These are phyloP conservation scores for Rostrohypoxylon terebratum DNA, from an alignment of 495 filamentous ascomycete genomes.

Conservation along the genomic window DNA sequence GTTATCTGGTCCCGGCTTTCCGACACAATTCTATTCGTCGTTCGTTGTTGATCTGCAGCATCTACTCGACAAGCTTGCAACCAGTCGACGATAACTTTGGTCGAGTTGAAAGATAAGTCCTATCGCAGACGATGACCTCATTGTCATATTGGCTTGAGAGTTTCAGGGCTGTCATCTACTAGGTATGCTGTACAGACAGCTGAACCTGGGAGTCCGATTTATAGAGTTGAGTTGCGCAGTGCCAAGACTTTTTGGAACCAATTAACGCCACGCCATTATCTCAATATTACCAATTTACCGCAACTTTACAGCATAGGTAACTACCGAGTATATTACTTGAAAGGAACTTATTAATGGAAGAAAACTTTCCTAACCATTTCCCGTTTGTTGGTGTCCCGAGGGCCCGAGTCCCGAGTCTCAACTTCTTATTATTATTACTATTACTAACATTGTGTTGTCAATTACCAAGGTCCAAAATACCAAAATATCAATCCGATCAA, in stretches of 20 bases:
- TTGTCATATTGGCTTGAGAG: background rate
- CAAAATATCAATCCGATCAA: background rate
- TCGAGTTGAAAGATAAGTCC: background rate
- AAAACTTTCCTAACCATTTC: background rate
- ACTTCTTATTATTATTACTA: no score
- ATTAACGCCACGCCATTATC: slow-evolving; percentile 20
- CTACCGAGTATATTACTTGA: background rate
- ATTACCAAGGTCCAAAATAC: background rate
- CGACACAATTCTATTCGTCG: slow-evolving; percentile 24
- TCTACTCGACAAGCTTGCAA: slow-evolving; percentile 20
- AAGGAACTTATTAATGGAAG: slow-evolving; percentile 4
- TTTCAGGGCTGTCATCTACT: slow-evolving; percentile 3
- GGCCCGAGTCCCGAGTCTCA: no score
- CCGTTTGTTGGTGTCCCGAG: no score
- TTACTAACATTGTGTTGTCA: no score
- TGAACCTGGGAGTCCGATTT: background rate
- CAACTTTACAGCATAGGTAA: background rate
- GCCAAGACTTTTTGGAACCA: slow-evolving; percentile 18
- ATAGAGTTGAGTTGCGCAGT: background rate
- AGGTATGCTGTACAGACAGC: no score
- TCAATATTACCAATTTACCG: background rate
- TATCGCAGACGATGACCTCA: slow-evolving; percentile 10
- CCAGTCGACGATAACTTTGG: slow-evolving; percentile 11
- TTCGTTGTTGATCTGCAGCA: slow-evolving; percentile 27
- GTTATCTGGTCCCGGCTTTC: slow-evolving; percentile 24